These are phyloP conservation scores for Cyclotella sp. DNA, from an alignment of 108 stramenopile species.

Conservation along the genomic window DNA sequence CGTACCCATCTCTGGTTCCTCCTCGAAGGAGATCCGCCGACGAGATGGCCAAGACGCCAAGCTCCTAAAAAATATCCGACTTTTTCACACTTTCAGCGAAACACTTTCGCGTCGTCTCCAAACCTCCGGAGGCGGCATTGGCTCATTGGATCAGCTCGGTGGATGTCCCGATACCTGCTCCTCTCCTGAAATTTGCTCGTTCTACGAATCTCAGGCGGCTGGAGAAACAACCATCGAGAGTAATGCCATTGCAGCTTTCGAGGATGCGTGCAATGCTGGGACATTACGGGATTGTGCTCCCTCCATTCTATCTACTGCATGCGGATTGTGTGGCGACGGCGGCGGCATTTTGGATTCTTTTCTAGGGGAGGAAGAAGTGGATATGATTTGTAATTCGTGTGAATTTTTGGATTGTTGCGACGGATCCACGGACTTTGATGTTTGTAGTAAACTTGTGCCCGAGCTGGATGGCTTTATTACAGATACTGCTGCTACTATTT, in stretches of 20 bases:
- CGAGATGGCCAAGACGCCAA: not conserved
- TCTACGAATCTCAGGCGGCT: not conserved
- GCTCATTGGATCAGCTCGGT: not conserved
- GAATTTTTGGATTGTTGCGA: constrained; percentile 10
- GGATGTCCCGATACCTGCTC: constrained; percentile 4
- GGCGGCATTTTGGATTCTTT: not conserved
- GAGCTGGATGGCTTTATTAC: not conserved
- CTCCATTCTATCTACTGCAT: not conserved
- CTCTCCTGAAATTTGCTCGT: constrained; percentile 5
- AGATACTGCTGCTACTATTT: not conserved
- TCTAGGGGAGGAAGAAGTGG: not conserved
- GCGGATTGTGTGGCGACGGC: constrained; percentile 1
- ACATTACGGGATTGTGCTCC: constrained; percentile 2
- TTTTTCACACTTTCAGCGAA: too few species aligned
- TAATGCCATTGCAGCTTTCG: not conserved
- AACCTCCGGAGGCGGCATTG: too few species aligned
- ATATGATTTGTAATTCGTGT: not conserved
- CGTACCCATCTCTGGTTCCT: not conserved
- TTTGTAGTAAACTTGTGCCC: not conserved
- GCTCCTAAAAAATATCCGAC: not conserved
- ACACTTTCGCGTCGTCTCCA: too few species aligned
- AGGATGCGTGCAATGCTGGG: not conserved
- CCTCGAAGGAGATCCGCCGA: not conserved
- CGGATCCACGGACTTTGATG: not conserved
- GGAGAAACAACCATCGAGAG: too few species aligned